A percentile compares a stretch with the other conserved stretches of the same genome.
Conservation (phyloP, 108 stramenopile species). For the Pinguiococcus pyrenoidosus region DNA sequence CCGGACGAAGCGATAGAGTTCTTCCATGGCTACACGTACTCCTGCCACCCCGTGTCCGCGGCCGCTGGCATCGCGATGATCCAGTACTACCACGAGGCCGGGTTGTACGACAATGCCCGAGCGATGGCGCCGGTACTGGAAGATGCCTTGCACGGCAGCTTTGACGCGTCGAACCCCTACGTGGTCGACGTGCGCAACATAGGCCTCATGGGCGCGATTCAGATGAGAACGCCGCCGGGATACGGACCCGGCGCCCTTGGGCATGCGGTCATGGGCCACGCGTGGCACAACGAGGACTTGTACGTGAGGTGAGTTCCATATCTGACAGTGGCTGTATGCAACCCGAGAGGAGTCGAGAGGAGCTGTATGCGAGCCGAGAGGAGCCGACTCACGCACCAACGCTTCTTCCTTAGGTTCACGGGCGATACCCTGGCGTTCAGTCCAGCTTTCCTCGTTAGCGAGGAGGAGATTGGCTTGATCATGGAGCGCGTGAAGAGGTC, state of each 20-base stretch:
- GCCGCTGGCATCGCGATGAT: constrained; percentile 9
- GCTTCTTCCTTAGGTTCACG: not conserved
- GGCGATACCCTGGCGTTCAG: not conserved
- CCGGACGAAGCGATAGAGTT: constrained; percentile 2
- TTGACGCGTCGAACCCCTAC: not conserved
- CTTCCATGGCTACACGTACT: constrained; percentile 12
- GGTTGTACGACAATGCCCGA: not conserved
- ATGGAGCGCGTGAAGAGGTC: no score
- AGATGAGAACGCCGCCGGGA: not conserved
- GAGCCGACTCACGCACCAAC: not conserved
- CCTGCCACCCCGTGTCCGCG: constrained; percentile 6
- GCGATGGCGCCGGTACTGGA: constrained; percentile 2
- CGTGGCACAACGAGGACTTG: no score
- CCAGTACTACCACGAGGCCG: constrained; percentile 1
- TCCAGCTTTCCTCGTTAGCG: not conserved
- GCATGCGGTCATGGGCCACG: no score
- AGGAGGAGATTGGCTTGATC: not conserved
- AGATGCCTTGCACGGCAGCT: not conserved
- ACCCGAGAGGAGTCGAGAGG: no score
- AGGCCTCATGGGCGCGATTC: constrained; percentile 6
- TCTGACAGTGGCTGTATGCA: no score
- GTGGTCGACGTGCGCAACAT: constrained; percentile 6
- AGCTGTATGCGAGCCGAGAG: no score
- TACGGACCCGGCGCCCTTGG: no score
- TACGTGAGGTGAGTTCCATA: no score